phyloP scores from a whole-genome alignment of 345 rosid genomes.

The Eucalyptus leucophloia region DNA sequence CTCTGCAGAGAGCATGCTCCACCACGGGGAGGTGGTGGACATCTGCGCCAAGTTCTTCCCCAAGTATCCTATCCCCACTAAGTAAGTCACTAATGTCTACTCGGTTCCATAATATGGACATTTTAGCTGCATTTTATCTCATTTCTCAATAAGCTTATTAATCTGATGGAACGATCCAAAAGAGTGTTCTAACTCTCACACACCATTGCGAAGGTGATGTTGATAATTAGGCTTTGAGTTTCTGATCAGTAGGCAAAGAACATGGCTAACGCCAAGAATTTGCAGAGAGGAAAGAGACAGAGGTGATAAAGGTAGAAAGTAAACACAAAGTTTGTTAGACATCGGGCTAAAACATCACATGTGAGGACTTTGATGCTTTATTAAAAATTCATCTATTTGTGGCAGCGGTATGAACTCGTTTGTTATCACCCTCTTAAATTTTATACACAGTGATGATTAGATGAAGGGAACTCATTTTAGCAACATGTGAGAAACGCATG shows the following conservation, averaged over 20 bases:
- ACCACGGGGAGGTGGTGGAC: slow-evolving; percentile 81
- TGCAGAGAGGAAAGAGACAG: neutral
- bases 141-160: neutral
- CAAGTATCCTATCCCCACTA: slow-evolving; percentile 74
- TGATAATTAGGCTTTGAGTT: neutral
- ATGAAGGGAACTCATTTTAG: neutral
- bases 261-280: neutral
- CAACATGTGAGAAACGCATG: neutral
- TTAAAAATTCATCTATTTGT: neutral
- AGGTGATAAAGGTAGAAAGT: neutral
- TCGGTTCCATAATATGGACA: neutral
- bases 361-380: neutral
- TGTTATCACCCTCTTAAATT: neutral
- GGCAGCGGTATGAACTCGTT: neutral
- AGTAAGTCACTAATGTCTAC: slow-evolving; percentile 29
- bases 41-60: slow-evolving; percentile 81
- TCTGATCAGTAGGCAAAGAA: neutral
- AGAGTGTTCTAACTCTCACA: neutral
- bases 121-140: slow-evolving; percentile 9
- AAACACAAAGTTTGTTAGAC: neutral
- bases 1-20: slow-evolving; percentile 74
- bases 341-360: neutral
- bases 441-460: neutral
- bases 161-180: neutral
- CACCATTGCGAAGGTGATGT: neutral